Conservation (phyloP, 1,139 yeast species). For the Yamadazyma sp. region DNA sequence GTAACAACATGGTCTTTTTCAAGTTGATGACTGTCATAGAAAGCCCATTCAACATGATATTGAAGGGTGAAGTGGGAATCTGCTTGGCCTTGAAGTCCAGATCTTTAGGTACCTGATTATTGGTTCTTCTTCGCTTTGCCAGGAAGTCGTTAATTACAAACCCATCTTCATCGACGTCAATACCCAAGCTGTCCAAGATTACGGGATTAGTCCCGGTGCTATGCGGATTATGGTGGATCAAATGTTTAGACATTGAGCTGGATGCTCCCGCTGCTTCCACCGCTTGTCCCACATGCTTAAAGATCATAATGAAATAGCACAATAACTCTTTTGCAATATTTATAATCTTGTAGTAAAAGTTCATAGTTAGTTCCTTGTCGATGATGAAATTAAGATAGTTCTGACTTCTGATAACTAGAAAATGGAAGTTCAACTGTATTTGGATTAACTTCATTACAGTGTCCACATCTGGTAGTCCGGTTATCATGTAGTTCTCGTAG, state of each 20-base stretch:
- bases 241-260: constrained; percentile 9
- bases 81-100: constrained; percentile 20
- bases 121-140: constrained; percentile 35
- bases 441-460: constrained; percentile 44
- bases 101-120: constrained; percentile 10
- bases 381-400: constrained; percentile 49
- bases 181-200: constrained; percentile 32
- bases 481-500: constrained; percentile 26
- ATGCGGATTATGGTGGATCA: constrained; percentile 21
- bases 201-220: constrained; percentile 25
- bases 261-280: constrained; percentile 8
- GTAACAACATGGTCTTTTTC: constrained; percentile 44
- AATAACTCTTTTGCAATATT: constrained; percentile 42
- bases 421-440: constrained; percentile 48
- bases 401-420: constrained; percentile 42
- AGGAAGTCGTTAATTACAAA: constrained; percentile 49
- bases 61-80: constrained; percentile 45
- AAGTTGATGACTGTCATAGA: constrained; percentile 47
- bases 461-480: constrained; percentile 41
- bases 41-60: constrained; percentile 44
- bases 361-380: constrained; percentile 42
- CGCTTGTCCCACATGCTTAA: constrained; percentile 29
- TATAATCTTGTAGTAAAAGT: constrained; percentile 36
- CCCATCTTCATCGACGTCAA: constrained; percentile 47
- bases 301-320: constrained; percentile 39